phyloP scores from a whole-genome alignment of 331 rosid species.

The Cydonia oblonga region DNA sequence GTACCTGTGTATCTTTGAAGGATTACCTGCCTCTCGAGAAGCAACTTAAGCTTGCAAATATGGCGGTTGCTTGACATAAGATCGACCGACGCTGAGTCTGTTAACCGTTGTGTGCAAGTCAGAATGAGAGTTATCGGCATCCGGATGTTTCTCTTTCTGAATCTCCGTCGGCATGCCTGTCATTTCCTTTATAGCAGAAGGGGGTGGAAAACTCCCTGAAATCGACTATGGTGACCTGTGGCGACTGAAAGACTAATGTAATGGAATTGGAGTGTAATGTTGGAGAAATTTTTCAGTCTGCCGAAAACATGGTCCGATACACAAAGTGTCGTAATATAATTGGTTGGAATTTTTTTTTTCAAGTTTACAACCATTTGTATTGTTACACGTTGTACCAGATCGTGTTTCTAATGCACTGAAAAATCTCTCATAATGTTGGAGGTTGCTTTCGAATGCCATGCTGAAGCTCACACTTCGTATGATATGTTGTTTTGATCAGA shows the following conservation, averaged over 20 bases:
- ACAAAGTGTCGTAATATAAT: no score
- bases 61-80: constrained; percentile 17
- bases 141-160: background rate
- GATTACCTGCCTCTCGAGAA: constrained; percentile 67
- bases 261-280: background rate
- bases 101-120: background rate
- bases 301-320: no score
- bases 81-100: background rate
- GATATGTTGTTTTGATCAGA: no score
- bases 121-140: background rate
- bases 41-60: constrained; percentile 58
- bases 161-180: background rate
- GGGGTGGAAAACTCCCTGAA: background rate
- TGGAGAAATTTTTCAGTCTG: no score
- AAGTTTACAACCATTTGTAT: no score
- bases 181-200: background rate
- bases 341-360: fast-evolving
- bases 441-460: no score
- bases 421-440: no score
- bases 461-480: no score
- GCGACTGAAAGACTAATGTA: background rate
- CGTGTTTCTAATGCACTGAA: no score
- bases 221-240: background rate
- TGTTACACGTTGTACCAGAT: no score
- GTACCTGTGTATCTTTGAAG: constrained; percentile 44